Conservation (phyloP, 495 filamentous ascomycete genomes). For the Penicillium canescens region DNA sequence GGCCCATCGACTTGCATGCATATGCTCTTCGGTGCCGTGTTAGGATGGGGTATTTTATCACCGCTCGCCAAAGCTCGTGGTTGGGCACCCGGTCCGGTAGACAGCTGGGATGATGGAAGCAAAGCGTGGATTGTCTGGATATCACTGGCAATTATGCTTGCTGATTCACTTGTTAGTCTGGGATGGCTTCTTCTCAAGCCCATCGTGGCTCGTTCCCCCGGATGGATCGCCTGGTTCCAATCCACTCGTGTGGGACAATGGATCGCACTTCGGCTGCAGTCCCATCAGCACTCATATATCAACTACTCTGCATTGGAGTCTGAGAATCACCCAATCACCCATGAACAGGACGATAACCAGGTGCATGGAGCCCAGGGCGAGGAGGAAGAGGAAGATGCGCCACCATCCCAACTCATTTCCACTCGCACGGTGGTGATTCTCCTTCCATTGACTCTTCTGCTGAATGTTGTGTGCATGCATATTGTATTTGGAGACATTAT, state of each 20-base stretch:
- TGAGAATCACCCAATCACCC: conserved; percentile 1
- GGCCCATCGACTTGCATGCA: conserved; percentile 86
- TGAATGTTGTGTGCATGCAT: conserved; percentile 81
- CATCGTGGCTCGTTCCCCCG: conserved; percentile 43
- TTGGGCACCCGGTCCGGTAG: conserved; percentile 86
- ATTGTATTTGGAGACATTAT: conserved; percentile 69
- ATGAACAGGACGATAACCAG: conserved; percentile 8
- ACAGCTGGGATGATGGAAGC: conserved; percentile 85
- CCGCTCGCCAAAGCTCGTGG: conserved; percentile 80
- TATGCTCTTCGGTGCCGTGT: conserved; percentile 87
- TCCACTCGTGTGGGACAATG: conserved; percentile 28
- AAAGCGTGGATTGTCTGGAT: conserved; percentile 99
- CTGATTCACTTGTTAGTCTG: conserved; percentile 86
- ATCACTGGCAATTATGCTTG: conserved; percentile 93
- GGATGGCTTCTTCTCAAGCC: conserved; percentile 74
- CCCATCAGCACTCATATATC: conserved; percentile 31
- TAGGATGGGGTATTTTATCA: conserved; percentile 91
- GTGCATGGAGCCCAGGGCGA: conserved; percentile 12
- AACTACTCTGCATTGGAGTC: conserved; percentile 43
- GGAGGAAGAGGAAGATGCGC: conserved; percentile 68
- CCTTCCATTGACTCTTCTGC: conserved; percentile 69
- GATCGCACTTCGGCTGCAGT: conserved; percentile 21
- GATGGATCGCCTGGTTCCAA: conserved; percentile 30
- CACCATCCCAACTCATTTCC: conserved; percentile 78
- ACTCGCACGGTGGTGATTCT: conserved; percentile 69